phyloP scores from a whole-genome alignment of 257 asterid genomes.

The Nyctanthes arbortristis region DNA sequence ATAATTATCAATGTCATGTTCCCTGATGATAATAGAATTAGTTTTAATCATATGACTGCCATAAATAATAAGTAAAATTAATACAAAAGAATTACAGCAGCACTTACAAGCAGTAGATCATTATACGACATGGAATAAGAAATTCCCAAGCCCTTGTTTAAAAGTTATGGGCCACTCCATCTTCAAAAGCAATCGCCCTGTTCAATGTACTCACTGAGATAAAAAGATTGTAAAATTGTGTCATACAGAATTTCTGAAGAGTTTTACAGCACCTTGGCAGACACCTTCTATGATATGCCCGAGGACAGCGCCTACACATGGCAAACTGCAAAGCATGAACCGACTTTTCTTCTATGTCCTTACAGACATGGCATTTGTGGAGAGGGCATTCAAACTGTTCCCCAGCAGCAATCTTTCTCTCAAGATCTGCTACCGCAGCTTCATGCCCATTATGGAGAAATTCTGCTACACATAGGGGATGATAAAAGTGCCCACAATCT shows the following conservation, averaged over 20 bases:
- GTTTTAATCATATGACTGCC: neutral
- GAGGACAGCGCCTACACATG: constrained; percentile 97
- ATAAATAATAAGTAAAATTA: constrained; percentile 12
- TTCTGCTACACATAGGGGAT: constrained; percentile 77
- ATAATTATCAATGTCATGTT: constrained; percentile 53
- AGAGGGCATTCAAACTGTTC: constrained; percentile 79
- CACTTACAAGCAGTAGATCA: constrained; percentile 86
- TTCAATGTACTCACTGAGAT: constrained; percentile 20
- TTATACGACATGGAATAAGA: constrained; percentile 63
- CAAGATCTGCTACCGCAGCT: constrained; percentile 49
- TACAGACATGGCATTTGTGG: constrained; percentile 70
- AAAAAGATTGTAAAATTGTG: neutral
- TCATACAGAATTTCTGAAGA: constrained; percentile 16
- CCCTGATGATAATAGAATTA: constrained; percentile 38
- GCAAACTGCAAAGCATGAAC: constrained; percentile 66
- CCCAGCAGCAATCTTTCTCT: constrained; percentile 63
- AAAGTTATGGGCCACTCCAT: constrained; percentile 33
- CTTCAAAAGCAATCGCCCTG: constrained; percentile 59
- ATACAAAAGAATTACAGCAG: neutral
- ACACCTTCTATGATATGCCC: constrained; percentile 85
- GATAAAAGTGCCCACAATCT: constrained; percentile 90
- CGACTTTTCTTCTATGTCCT: constrained; percentile 64
- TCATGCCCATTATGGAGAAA: constrained; percentile 56
- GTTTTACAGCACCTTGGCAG: constrained; percentile 60
- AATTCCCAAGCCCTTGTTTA: constrained; percentile 82